phyloP scores from a whole-genome alignment of 768 basidiomycete genomes.

The Hypholoma fasciculare region DNA sequence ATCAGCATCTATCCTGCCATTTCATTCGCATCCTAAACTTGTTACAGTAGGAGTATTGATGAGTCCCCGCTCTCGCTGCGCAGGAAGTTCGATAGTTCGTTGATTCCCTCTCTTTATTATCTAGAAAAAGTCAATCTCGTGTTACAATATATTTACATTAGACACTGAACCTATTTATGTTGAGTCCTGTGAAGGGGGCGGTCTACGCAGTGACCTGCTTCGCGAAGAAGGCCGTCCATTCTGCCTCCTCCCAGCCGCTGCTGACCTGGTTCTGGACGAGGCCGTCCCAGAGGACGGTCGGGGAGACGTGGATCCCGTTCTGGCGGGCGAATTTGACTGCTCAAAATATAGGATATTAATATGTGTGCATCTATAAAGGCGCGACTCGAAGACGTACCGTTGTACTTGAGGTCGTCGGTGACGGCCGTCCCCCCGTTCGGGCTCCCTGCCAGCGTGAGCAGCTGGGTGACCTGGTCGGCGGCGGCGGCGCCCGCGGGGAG shows the following conservation, averaged over 20 bases:
- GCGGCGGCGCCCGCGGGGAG: conserved; percentile 50
- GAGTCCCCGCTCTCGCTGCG: too few relatives aligned
- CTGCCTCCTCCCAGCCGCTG: conserved; percentile 78
- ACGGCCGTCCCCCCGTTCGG: conserved; percentile 84
- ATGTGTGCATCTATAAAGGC: too few relatives aligned
- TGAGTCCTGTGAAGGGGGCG: background rate
- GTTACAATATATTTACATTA: too few relatives aligned
- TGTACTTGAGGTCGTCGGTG: conserved; percentile 87
- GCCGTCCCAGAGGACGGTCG: conserved; percentile 79
- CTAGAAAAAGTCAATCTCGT: too few relatives aligned
- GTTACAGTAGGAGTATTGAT: too few relatives aligned
- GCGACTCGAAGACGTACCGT: conserved; percentile 49
- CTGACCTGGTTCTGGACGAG: conserved; percentile 70
- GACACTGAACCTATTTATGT: too few relatives aligned
- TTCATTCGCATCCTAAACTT: too few relatives aligned
- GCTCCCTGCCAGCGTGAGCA: conserved; percentile 57
- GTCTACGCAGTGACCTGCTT: conserved; percentile 41
- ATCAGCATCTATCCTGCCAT: too few relatives aligned
- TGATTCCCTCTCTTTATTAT: too few relatives aligned
- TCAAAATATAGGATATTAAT: background rate
- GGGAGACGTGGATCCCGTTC: conserved; percentile 91
- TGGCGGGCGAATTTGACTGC: conserved; percentile 89
- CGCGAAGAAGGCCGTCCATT: conserved; percentile 79
- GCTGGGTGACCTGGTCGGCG: conserved; percentile 49
- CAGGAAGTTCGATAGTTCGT: too few relatives aligned